phyloP scores from a whole-genome alignment of 2,329 filamentous ascomycete genomes.

The Niveomyces coronatus region DNA sequence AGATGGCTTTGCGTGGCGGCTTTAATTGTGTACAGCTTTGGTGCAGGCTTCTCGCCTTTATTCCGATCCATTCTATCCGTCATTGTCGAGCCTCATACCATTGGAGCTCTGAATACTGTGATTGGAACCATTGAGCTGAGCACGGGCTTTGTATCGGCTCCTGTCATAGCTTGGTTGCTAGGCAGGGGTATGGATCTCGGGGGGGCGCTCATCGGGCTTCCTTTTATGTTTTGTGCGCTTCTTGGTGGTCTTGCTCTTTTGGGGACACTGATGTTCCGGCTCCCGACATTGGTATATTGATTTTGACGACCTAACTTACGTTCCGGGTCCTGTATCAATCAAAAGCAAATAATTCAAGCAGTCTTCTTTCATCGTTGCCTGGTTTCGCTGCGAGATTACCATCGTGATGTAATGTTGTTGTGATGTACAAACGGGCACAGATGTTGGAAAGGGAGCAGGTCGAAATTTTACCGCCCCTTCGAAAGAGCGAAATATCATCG shows the following conservation, averaged over 20 bases:
- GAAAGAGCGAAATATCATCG: too few species aligned
- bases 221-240: slow-evolving; percentile 30
- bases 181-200: slow-evolving; percentile 34
- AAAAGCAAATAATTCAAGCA: too few species aligned
- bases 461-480: too few species aligned
- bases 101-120: slow-evolving; percentile 43
- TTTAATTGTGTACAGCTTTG: slow-evolving; percentile 35
- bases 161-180: slow-evolving; percentile 36
- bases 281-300: too few species aligned
- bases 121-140: slow-evolving; percentile 39
- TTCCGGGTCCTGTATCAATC: too few species aligned
- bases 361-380: too few species aligned
- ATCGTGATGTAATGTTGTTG: too few species aligned
- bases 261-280: slow-evolving; percentile 21
- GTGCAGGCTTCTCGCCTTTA: slow-evolving; percentile 31
- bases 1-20: slow-evolving; percentile 27
- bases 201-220: slow-evolving; percentile 38
- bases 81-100: slow-evolving; percentile 41
- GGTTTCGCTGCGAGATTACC: too few species aligned
- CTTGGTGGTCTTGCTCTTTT: slow-evolving; percentile 20
- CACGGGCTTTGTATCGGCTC: slow-evolving; percentile 35
- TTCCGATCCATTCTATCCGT: slow-evolving; percentile 41
- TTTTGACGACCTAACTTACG: too few species aligned
- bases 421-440: too few species aligned
- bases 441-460: too few species aligned